Base-by-base conservation (phyloP, 768 basidiomycete species). In the Auricularia sp. region DNA sequence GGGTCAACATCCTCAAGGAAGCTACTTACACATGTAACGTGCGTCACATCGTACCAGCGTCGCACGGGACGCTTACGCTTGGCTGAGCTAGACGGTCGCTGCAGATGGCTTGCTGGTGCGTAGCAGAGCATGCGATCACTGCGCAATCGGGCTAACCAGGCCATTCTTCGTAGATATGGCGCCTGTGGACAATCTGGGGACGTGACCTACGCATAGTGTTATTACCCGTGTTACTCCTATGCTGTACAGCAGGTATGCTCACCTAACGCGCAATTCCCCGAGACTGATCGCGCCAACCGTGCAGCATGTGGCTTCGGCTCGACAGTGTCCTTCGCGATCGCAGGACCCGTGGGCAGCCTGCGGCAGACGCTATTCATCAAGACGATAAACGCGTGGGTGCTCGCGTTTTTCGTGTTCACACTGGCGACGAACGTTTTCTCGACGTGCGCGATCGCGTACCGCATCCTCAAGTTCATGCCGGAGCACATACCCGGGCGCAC, bases 381-480 rank as follows among this genome's bases (percentile, higher is more conserved):
- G 21, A 45, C 76, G 58, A 71, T 77, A n/a, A 69, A 70, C n/a
- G 65, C 71, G 36, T 78, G 78, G 77, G 78, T 79, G 62, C 65
- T 74, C 8, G 70, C 76, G 1, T 80, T 79, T 71, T 78, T 79
- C 65, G 73, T 73, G 2, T 66, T 76, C 58, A 77, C 77, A 3
- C 73, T 78, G 21, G 67, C 72, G 3, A 78, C 75, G 4, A 79
- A 78, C 69, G 68, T 77, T 45, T 71, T 73, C 54, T 80, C 77
- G 62, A 77, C 76, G 18, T 56, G 76, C 75, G 62, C 58, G 18
- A 75, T 79, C 58, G 78, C 74, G 75, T 67, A 69, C 63, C 71
- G 75, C 66, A 77, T 75, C 56, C 66, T 70, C 51, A 64, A 67
- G 64, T 70, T 69, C 21, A 67, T 70, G 44, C 65, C 62, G 47